Percentiles rank a stretch among this genome's conserved stretches.
Conservation (phyloP, 345 rosid genomes). For the Lumnitzera littorea region DNA sequence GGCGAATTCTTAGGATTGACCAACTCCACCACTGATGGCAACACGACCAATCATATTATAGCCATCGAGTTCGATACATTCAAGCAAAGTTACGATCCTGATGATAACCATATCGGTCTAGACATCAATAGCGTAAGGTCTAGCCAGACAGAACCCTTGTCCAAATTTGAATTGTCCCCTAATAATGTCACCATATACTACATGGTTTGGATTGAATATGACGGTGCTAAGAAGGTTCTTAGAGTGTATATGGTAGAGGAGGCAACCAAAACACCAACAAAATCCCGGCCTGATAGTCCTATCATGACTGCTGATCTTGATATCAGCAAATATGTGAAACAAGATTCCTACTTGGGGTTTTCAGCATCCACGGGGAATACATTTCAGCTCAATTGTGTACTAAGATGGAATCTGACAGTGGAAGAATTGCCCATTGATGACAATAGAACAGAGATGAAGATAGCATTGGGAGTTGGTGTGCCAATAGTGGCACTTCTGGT, state of each 20-base stretch:
- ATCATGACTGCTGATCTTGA: slow-evolving; percentile 21
- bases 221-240: slow-evolving; percentile 18
- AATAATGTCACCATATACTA: not conserved
- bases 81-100: slow-evolving; percentile 38
- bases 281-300: slow-evolving; percentile 5
- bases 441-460: slow-evolving; percentile 2
- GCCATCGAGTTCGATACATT: slow-evolving; percentile 49
- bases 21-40: slow-evolving; percentile 39
- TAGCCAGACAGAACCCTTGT: slow-evolving; percentile 10
- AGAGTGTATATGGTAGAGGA: slow-evolving; percentile 25
- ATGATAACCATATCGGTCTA: slow-evolving; percentile 44
- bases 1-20: slow-evolving; percentile 47
- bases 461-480: slow-evolving; percentile 24
- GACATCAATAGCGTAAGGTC: slow-evolving; percentile 36
- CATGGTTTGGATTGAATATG: slow-evolving; percentile 33
- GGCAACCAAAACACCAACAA: not conserved
- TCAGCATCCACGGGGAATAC: slow-evolving; percentile 37
- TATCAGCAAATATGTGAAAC: slow-evolving; percentile 18
- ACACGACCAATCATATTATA: slow-evolving; percentile 27
- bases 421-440: slow-evolving; percentile 14
- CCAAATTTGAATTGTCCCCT: slow-evolving; percentile 16
- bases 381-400: slow-evolving; percentile 32
- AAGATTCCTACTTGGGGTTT: slow-evolving; percentile 38
- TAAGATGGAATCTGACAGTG: slow-evolving; percentile 30
- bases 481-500: slow-evolving; percentile 10